Evolutionary conservation across 2,329 filamentous ascomycete species (phyloP).

Genomic region (Cryphonectria radicalis): DNA sequence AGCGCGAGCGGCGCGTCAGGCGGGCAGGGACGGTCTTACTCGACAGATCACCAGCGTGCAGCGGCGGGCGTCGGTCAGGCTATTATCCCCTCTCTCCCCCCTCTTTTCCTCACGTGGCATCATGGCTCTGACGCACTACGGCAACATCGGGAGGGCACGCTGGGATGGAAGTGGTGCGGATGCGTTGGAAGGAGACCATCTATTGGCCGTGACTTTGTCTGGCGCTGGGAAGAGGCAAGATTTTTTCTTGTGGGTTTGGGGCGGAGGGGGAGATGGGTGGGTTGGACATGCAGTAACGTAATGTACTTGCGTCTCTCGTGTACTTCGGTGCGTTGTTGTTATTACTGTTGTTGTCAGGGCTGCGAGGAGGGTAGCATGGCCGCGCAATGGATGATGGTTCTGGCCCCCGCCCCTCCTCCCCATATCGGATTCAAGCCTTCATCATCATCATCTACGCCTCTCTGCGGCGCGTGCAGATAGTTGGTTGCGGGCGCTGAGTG

Average conservation of each 20-base stretch:
- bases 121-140: constrained; percentile 1
- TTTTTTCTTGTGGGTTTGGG: not conserved
- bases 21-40: not conserved
- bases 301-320: not conserved
- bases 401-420: not conserved
- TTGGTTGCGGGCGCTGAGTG: not conserved
- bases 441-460: not conserved
- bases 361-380: not conserved
- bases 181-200: not conserved
- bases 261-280: not conserved
- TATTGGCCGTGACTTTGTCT: not conserved
- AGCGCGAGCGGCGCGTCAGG: constrained; percentile 1
- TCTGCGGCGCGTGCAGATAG: not conserved
- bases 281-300: not conserved
- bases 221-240: not conserved
- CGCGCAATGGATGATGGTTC: not conserved
- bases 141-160: not conserved
- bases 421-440: not conserved
- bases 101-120: constrained; percentile 2
- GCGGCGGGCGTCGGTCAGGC: not conserved
- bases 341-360: not conserved
- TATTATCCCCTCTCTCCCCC: not conserved
- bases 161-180: not conserved
- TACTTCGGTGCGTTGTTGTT: no score
- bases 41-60: not conserved